Evolutionary conservation across 768 basidiomycete species (phyloP), one percentile per base, ranked within the genome.

Genomic region (Tricholoma matsutake): DNA sequence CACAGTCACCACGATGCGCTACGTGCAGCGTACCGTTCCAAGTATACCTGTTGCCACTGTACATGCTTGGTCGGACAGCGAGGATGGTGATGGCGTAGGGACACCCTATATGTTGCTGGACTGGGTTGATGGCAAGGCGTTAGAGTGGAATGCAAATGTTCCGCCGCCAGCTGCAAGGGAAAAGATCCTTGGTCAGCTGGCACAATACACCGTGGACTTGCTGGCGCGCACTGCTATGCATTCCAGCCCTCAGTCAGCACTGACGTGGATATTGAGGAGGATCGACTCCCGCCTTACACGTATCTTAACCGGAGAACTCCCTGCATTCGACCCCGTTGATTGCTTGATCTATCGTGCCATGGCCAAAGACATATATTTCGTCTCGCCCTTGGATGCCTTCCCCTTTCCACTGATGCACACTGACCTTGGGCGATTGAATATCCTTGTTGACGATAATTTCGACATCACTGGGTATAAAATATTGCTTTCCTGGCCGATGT

Each of bases 401-500:
- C n/a, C n/a, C n/a, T 56, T 61, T 56, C 60, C 60, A n/a, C 60
- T 61, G 43, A 56, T 56, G 54, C 55, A 61, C 43, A 57, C 60
- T 37, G 60, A 61, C 60, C 39, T 61, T 54, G 39, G 51, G 20
- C 54, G 3, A 47, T 25, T 37, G 29, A 58, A 61, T 54, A 57
- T 58, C 34, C 56, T 61, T 49, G 41, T 43, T 43, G 41, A 20
- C 8, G n/a, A 43, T 13, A 43, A 18, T 43, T 43, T 43, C n/a
- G 10, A 61, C 37, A 61, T 61, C 32, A 61, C 29, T n/a, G 61
- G 61, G 61, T 61, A 58, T 25, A 45, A 57, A 14, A 37, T 54
- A 56, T 53, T 32, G 56, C 22, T 53, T 10, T 61, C 41, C 37
- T 54, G 29, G 14, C 14, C 20, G 41, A 57, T 61, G 34, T 58